Evolutionary conservation across 768 basidiomycete species (phyloP).

Genomic region (Erythrobasidium yunnanense): DNA sequence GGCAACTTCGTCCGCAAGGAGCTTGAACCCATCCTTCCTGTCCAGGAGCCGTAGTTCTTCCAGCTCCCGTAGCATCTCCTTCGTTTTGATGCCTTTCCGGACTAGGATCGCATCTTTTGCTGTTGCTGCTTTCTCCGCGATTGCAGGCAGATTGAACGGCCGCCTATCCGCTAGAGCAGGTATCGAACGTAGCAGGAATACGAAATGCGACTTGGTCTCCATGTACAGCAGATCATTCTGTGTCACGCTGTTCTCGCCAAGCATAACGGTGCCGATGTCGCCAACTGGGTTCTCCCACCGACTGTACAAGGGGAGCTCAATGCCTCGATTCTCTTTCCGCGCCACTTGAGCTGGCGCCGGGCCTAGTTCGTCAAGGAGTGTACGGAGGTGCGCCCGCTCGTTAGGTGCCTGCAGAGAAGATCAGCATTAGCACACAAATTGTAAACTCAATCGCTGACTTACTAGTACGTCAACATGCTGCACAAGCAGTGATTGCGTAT

Average conservation of each 20-base stretch:
- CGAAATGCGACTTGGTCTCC: constrained; percentile 99
- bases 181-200: constrained; percentile 89
- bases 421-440: neutral
- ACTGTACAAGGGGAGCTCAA: constrained; percentile 83
- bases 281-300: constrained; percentile 99
- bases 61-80: constrained; percentile 94
- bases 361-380: constrained; percentile 91
- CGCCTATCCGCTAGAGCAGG: constrained; percentile 70
- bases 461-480: constrained; percentile 93
- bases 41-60: constrained; percentile 84
- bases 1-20: constrained; percentile 95
- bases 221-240: constrained; percentile 97
- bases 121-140: constrained; percentile 91
- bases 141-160: constrained; percentile 74
- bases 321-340: constrained; percentile 89
- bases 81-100: constrained; percentile 95
- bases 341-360: constrained; percentile 88
- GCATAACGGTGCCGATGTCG: constrained; percentile 87
- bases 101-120: constrained; percentile 94
- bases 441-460: constrained; percentile 38
- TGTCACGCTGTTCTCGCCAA: constrained; percentile 78
- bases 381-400: constrained; percentile 93
- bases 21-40: constrained; percentile 65
- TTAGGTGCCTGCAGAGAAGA: constrained; percentile 65
- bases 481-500: constrained; percentile 86